Evolutionary conservation across 1,284 basidiomycete genomes (phyloP).

Genomic region (Irpex sp.): DNA sequence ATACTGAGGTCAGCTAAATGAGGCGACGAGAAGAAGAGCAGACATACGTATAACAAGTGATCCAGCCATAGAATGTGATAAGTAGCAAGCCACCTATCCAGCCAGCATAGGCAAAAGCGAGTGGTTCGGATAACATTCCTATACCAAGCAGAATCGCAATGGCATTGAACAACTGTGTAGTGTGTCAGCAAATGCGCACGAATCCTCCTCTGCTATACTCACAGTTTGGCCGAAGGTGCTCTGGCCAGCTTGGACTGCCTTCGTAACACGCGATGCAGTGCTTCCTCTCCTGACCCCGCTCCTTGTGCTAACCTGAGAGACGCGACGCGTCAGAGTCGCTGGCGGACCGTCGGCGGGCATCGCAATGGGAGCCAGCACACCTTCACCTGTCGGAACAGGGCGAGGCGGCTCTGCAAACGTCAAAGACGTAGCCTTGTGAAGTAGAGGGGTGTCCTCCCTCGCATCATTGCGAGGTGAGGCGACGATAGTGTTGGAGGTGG

Average conservation of each 20-base stretch:
- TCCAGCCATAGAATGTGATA: conserved; percentile 73
- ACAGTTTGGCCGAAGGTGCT: conserved; percentile 86
- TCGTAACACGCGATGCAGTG: conserved; percentile 14
- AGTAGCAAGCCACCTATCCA: conserved; percentile 78
- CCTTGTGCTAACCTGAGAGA: conserved; percentile 17
- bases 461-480: conserved; percentile 4
- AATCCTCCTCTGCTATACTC: conserved; percentile 22
- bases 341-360: conserved; percentile 6
- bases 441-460: conserved; percentile 37
- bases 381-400: conserved; percentile 1
- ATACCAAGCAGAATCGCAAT: conserved; percentile 86
- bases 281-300: conserved; percentile 9
- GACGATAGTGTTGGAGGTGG: conserved; percentile 4
- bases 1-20: conserved; percentile 3
- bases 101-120: conserved; percentile 85
- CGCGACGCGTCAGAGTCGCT: conserved; percentile 9
- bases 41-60: conserved; percentile 86
- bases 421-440: conserved; percentile 38
- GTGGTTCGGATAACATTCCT: conserved; percentile 86
- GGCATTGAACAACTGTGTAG: conserved; percentile 79
- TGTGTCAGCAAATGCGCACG: conserved; percentile 2
- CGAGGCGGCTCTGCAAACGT: conserved; percentile 15
- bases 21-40: background rate
- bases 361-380: background rate
- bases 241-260: conserved; percentile 39